These are phyloP conservation scores for Apophysomyces variabilis DNA, from an alignment of 371 early-diverging fungal species.

Conservation along the genomic window DNA sequence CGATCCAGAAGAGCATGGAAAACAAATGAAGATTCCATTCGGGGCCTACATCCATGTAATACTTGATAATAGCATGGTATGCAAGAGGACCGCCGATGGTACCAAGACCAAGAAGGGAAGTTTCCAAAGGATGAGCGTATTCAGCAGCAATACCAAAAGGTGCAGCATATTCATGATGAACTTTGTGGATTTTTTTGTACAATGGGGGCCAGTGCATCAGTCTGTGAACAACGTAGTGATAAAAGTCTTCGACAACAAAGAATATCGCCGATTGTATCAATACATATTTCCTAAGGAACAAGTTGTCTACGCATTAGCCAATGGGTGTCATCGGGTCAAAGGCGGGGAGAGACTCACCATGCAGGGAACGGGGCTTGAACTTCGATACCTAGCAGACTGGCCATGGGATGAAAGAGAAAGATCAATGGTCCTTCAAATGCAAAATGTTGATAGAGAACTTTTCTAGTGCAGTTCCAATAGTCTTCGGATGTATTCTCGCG, in stretches of 20 bases:
- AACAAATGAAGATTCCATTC: constrained; percentile 77
- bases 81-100: constrained; percentile 77
- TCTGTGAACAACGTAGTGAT: constrained; percentile 85
- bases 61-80: constrained; percentile 31
- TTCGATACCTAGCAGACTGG: constrained; percentile 81
- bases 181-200: constrained; percentile 91
- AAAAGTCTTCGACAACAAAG: constrained; percentile 83
- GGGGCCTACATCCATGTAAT: constrained; percentile 19
- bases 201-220: constrained; percentile 86
- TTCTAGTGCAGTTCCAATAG: constrained; percentile 76
- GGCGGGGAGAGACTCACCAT: constrained; percentile 54
- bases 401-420: constrained; percentile 84
- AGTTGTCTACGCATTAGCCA: not conserved
- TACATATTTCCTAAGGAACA: constrained; percentile 30
- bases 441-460: constrained; percentile 77
- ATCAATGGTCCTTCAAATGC: constrained; percentile 85
- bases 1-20: constrained; percentile 83
- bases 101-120: constrained; percentile 75
- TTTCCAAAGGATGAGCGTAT: constrained; percentile 87
- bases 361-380: constrained; percentile 84
- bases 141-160: constrained; percentile 90
- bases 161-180: constrained; percentile 92
- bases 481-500: constrained; percentile 70
- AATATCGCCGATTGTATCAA: constrained; percentile 68
- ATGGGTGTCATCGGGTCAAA: not conserved